Evolutionary conservation across 768 basidiomycete genomes (phyloP), one percentile per base, ranked within the genome.

Genomic region (Arthromyces matolae): DNA sequence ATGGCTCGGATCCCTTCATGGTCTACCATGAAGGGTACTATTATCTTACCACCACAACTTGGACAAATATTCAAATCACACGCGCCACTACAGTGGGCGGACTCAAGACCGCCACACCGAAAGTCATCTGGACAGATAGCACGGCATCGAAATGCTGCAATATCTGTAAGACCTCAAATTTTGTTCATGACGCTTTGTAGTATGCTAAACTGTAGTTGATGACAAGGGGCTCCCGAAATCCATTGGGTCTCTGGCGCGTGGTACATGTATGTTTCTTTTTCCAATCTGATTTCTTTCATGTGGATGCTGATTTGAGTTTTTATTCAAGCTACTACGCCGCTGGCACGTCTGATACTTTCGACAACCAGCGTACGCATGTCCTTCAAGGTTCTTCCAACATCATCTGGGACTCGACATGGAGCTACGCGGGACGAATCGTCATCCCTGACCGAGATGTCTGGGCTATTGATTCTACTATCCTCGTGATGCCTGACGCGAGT

Each of bases 71-170:
- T 36, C 57, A 64, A 46, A 57, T 65, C 29, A 64, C 62, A 8
- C 57, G 64, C 5, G 64, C 62, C 16, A 62, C 62, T 4, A 65
- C 60, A 16, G 53, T 65, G 19, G 55, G 31, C 7, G 70, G 69
- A 24, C 55, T 71, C 45, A 71, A 66, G 37, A 71, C 61, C 4
- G 69, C 66, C 3, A 64, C 61, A 0, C 64, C 69, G 5, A 69
- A 61, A 32, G 52, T 56, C 5, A 34, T 66, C n/a, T 66, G 63
- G 63, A 60, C 60, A 18, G 63, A 63, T 49, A 59, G 54, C 47
- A 64, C 58, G 27, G 39, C 63, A 20, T 61, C 60, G 28, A 48
- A 63, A 47, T 66, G 63, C 46, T 64, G 63, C 42, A 66, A 66
- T 28, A 25, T 65, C 3, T 65, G 63, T 63, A 39, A 10, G 57